Evolutionary conservation across 169 alveolate species (phyloP).

Genomic region (Cryptosporidium bovis): DNA sequence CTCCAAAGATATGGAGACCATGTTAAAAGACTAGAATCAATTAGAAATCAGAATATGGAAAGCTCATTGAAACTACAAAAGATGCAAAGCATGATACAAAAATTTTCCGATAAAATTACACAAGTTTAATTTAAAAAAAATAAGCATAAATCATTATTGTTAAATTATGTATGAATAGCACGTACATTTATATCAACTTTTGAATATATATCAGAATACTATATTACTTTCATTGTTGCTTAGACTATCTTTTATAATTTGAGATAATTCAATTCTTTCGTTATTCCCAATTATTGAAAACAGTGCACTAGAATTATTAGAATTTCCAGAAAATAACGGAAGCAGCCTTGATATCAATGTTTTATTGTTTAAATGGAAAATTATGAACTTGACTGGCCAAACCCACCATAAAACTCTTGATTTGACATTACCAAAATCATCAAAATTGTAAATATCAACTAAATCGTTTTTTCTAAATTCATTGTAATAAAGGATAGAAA

Average conservation of each 20-base stretch:
- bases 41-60: conserved; percentile 51
- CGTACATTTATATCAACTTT: neutral
- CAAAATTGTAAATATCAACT: conserved; percentile 45
- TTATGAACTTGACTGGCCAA: conserved; percentile 55
- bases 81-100: conserved; percentile 47
- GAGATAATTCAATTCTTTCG: conserved; percentile 49
- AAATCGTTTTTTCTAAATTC: conserved; percentile 43
- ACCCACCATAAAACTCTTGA: conserved; percentile 73
- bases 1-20: conserved; percentile 46
- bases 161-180: neutral
- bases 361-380: conserved; percentile 51
- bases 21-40: conserved; percentile 36
- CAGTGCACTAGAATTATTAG: conserved; percentile 37
- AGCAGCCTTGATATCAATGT: conserved; percentile 37
- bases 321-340: conserved; percentile 60
- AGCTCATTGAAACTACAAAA: conserved; percentile 35
- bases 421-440: conserved; percentile 19
- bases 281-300: conserved; percentile 29
- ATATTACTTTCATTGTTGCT: neutral
- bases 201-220: conserved; percentile 2
- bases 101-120: conserved; percentile 46
- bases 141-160: neutral
- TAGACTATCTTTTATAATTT: conserved; percentile 12
- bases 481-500: conserved; percentile 33
- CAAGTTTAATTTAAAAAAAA: conserved; percentile 8